A percentile compares a stretch with the other conserved stretches of the same genome.
phyloP scores from a whole-genome alignment of 331 rosid species.

The Prunus yedoensis region DNA sequence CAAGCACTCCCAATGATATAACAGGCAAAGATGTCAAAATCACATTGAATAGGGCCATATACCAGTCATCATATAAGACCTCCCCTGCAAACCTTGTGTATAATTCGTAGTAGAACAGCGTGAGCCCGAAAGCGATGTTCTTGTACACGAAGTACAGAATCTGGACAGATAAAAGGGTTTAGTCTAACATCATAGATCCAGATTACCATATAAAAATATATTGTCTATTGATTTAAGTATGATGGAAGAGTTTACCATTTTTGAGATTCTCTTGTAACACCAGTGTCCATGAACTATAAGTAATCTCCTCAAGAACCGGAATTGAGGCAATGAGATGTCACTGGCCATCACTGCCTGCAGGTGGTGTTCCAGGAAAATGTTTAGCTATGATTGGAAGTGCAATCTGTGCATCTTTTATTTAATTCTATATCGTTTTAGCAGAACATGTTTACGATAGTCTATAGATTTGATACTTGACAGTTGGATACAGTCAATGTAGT shows the following conservation, averaged over 20 bases:
- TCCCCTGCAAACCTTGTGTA: conserved; percentile 35
- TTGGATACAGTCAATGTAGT: too few species aligned
- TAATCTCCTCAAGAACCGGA: conserved; percentile 29
- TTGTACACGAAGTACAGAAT: conserved; percentile 39
- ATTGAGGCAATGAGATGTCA: conserved; percentile 35
- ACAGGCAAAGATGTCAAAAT: conserved; percentile 40
- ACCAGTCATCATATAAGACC: conserved; percentile 35
- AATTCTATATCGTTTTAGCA: neutral
- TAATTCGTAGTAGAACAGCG: conserved; percentile 33
- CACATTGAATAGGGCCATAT: conserved; percentile 38
- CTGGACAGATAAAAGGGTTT: conserved; percentile 12
- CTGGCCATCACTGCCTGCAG: conserved; percentile 43
- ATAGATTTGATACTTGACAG: too few species aligned
- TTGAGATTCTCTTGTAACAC: conserved; percentile 41
- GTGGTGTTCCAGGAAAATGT: neutral
- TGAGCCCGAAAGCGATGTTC: conserved; percentile 40
- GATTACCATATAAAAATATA: neutral
- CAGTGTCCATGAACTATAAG: conserved; percentile 42
- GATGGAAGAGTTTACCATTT: conserved; percentile 26
- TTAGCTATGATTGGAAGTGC: neutral
- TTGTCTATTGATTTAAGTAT: too few species aligned
- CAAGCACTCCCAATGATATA: conserved; percentile 40
- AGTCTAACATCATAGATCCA: neutral
- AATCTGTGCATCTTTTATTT: neutral
- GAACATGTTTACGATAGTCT: neutral